Base-by-base conservation (phyloP, 345 rosid species). In the Hibiscus mutabilis region DNA sequence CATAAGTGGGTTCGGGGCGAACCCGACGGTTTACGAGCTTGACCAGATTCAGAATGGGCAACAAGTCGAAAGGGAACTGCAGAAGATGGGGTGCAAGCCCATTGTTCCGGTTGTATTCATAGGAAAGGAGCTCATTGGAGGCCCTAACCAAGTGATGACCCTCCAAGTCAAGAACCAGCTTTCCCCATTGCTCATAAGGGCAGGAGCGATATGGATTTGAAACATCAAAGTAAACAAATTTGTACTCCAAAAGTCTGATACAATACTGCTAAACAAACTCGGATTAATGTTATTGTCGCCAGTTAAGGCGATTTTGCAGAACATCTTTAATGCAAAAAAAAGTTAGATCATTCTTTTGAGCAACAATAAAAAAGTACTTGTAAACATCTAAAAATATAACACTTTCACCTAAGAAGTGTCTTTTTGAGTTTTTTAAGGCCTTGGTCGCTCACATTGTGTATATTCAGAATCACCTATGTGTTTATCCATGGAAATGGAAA, bases 61-160 rank as follows among this genome's bases (percentile, higher is more conserved):
- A 67, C 86, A 84, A 57, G 63, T 87, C 77, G 1, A 25, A 25
- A 25, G 27, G 27, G 27, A 25, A 25, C 27, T 93, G 74, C 74
- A 55, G 59, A 87, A 84, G 79, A 78, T 84, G 31, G 97, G 96
- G 15, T 82, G 85, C 60, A 79, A 73, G 19, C 88, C 90, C 1
- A 84, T 72, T 18, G 83, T 87, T n/a, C 98, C 98, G 1, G 89
- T 88, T 0, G 92, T 91, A 73, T 93, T 89, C 89, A 91, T 93
- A 19, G 92, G 89, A 7, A 77, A 89, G 27, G 1, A 25, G 27
- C 27, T 25, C 27, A 25, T 25, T 25, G 27, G 27, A 25, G 27
- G 27, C 2, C 27, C 27, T 25, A 25, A 25, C 27, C 27, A 25
- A 25, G 1, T 25, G 27, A 25, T 25, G 27, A 25, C 27, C 27